Evolutionary conservation across 306 rosid genomes (phyloP).

Genomic region (Pachyrhizus erosus): DNA sequence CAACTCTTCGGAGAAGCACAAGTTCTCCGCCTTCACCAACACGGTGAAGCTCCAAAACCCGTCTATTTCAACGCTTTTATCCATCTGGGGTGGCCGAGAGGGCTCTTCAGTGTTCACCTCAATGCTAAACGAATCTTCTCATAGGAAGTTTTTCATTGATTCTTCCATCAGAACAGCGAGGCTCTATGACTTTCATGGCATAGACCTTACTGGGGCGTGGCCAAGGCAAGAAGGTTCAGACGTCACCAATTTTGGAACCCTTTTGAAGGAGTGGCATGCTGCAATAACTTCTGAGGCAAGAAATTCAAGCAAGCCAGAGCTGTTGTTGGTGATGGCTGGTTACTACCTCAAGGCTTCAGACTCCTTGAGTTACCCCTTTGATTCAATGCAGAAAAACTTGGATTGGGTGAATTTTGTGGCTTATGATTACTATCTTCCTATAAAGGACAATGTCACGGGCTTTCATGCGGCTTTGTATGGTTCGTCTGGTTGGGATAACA

Average conservation of each 20-base stretch:
- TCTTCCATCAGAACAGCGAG: slow-evolving; percentile 54
- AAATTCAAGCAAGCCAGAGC: slow-evolving; percentile 34
- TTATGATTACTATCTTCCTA: slow-evolving; percentile 48
- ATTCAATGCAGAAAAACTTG: slow-evolving; percentile 49
- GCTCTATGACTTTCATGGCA: slow-evolving; percentile 55
- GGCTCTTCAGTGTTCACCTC: slow-evolving; percentile 20
- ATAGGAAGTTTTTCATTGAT: slow-evolving; percentile 54
- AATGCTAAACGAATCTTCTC: slow-evolving; percentile 42
- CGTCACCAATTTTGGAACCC: slow-evolving; percentile 45
- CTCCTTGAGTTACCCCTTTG: slow-evolving; percentile 46
- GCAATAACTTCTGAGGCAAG: slow-evolving; percentile 50
- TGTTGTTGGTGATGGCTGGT: slow-evolving; percentile 57
- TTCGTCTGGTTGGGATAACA: slow-evolving; percentile 38
- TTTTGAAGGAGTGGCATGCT: slow-evolving; percentile 57
- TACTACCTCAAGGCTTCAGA: slow-evolving; percentile 36
- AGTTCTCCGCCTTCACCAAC: slow-evolving; percentile 47
- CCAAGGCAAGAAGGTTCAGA: slow-evolving; percentile 34
- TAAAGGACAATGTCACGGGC: slow-evolving; percentile 30
- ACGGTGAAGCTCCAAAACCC: slow-evolving; percentile 57
- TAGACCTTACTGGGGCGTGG: slow-evolving; percentile 48
- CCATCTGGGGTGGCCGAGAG: slow-evolving; percentile 39
- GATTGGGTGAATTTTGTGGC: slow-evolving; percentile 56
- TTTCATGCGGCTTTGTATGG: slow-evolving; percentile 60
- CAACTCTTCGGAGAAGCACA: slow-evolving; percentile 35
- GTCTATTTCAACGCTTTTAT: slow-evolving; percentile 49